Evolutionary conservation across 1,284 basidiomycete species (phyloP).

Genomic region (Tilletia setariae): DNA sequence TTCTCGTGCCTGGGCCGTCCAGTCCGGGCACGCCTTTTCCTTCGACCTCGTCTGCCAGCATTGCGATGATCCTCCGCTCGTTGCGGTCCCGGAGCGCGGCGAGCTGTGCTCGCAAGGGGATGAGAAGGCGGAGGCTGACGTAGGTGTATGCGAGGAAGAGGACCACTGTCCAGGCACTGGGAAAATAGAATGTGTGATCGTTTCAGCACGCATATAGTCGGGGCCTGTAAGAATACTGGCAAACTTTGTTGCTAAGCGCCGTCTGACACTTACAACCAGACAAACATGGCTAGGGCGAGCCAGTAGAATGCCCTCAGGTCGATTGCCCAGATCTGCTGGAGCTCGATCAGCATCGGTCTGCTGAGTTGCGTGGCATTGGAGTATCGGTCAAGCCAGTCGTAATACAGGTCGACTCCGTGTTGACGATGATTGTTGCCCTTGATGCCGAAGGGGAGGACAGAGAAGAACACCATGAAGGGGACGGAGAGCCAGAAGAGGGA

Average conservation of each 20-base stretch:
- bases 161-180: background rate
- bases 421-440: background rate
- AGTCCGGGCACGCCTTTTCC: no score
- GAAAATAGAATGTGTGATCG: background rate
- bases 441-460: background rate
- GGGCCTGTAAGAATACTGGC: no score
- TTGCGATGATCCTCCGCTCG: no score
- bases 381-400: background rate
- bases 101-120: constrained; percentile 1
- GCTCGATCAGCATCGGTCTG: background rate
- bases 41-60: no score
- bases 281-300: constrained; percentile 2
- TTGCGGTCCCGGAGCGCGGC: background rate
- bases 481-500: background rate
- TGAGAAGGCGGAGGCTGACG: background rate
- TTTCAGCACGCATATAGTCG: no score
- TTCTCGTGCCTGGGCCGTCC: background rate
- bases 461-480: background rate
- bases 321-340: background rate
- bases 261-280: constrained; percentile 15
- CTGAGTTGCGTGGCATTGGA: background rate
- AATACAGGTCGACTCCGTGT: background rate
- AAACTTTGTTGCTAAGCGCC: no score
- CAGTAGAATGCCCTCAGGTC: constrained; percentile 1
- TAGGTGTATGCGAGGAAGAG: constrained; percentile 1